Evolutionary conservation across 2,329 filamentous ascomycete species (phyloP), one percentile per base, ranked within the genome.

Genomic region (Paecilomyces fulvus): DNA sequence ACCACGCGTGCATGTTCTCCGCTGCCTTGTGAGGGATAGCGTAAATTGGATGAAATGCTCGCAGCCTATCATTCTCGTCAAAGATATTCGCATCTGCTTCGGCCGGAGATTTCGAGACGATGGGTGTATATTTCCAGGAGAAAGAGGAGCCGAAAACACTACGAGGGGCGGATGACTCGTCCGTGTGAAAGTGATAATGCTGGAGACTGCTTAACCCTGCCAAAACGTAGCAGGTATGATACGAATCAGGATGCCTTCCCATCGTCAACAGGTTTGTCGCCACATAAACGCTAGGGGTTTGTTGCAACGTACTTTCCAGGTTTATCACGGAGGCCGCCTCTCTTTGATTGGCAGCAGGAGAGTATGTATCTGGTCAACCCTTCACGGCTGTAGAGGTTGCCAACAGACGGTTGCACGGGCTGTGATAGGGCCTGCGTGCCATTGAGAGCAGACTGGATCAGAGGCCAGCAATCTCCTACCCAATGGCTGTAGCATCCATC

Each of bases 401-500:
- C 64, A 25, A 64, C 61, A 55, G 65, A 58, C 14, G 62, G 59
- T 12, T 64, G 58, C 5, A 63, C 59, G 49, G 61, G 59, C 21
- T 59, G 59, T 30, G 63, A 54, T 49, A 63, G 60, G 54, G 63
- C 60, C 55, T 71, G 73, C 55, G 78, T 77, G 28, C 81, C 83
- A 62, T 82, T 81, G 57, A 94, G 75, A 55, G 86, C 86, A 56
- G 90, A 89, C 76, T 96, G 88, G 63, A 97, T 79, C 61, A 99
- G 75, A 50, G 92, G 87, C 90, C 92, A 99, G 76, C 92, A 97
- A 55, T 88, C 89, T 55, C 94, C 94, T 31, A 96, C 88, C 94
- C 94, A 99, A 74, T 96, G 92, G 70, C 90, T 95, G 77, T 99
- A 99, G 76, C 94, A 99, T 50, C 92, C 94, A 72, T 99, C 94